Conservation (phyloP, 441 rosid genomes). For the Erysimum pusillum region DNA sequence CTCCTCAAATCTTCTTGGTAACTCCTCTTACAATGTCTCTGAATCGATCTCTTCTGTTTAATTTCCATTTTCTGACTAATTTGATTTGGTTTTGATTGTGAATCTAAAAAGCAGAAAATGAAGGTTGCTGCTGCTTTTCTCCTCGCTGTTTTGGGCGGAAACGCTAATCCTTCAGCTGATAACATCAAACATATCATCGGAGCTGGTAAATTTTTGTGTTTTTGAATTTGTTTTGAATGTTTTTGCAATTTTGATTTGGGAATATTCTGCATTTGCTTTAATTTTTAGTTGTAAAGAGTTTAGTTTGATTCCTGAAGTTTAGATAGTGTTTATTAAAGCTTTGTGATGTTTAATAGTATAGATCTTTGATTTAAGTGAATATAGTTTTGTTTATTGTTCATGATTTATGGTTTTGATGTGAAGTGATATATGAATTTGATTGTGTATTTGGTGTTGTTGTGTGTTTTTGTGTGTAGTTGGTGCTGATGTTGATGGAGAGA, state of each 20-base stretch:
- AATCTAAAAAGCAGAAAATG: conserved; percentile 46
- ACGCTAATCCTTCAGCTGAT: conserved; percentile 67
- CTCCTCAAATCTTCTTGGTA: conserved; percentile 14
- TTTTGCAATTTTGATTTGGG: neutral
- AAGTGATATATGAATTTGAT: neutral
- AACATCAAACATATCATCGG: conserved; percentile 75
- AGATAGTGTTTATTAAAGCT: neutral
- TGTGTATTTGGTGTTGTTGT: neutral
- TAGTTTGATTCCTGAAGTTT: neutral
- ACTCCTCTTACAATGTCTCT: conserved; percentile 5
- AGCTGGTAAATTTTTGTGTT: conserved; percentile 52
- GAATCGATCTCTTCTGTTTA: neutral
- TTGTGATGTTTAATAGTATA: neutral
- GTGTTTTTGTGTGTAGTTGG: conserved; percentile 63
- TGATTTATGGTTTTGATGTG: neutral
- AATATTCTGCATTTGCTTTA: neutral
- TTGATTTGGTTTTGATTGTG: neutral
- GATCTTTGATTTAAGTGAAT: neutral
- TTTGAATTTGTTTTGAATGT: neutral
- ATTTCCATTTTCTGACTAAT: conserved; percentile 10
- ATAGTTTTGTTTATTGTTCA: neutral
- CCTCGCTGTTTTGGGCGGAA: conserved; percentile 91
- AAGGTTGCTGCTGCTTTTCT: conserved; percentile 75
- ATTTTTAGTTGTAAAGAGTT: neutral
- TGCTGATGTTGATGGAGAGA: conserved; percentile 76